These are phyloP conservation scores for Blastobotrys aristatus DNA, from an alignment of 1,139 yeast species.

Conservation along the genomic window DNA sequence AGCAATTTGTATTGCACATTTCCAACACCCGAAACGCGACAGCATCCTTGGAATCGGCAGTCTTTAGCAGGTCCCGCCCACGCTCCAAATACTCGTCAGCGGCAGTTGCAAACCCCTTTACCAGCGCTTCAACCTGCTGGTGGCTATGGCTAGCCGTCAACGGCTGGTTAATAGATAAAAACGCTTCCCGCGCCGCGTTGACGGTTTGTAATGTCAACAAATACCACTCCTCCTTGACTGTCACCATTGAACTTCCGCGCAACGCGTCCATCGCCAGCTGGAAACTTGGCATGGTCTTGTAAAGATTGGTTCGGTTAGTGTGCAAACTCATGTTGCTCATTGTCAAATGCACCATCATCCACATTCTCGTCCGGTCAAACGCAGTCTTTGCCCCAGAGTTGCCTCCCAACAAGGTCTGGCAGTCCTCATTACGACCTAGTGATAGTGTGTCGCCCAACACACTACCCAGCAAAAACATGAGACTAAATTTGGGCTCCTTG, in stretches of 20 bases:
- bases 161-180: background rate
- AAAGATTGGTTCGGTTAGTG: background rate
- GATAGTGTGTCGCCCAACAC: background rate
- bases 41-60: background rate
- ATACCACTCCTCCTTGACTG: background rate
- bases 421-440: slow-evolving; percentile 1
- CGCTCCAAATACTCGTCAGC: background rate
- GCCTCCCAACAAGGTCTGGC: background rate
- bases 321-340: slow-evolving; percentile 2
- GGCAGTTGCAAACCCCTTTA: background rate
- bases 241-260: background rate
- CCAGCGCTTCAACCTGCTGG: background rate
- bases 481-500: slow-evolving; percentile 8
- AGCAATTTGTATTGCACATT: background rate
- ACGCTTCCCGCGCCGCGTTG: background rate
- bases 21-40: background rate
- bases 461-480: background rate
- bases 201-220: background rate
- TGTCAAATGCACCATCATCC: background rate
- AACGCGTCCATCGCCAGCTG: background rate
- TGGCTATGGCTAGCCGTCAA: background rate
- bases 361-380: slow-evolving; percentile 2
- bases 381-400: background rate
- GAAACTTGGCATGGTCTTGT: background rate
- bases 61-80: background rate